Conservation (phyloP, 306 rosid species). For the Prunus padus region DNA sequence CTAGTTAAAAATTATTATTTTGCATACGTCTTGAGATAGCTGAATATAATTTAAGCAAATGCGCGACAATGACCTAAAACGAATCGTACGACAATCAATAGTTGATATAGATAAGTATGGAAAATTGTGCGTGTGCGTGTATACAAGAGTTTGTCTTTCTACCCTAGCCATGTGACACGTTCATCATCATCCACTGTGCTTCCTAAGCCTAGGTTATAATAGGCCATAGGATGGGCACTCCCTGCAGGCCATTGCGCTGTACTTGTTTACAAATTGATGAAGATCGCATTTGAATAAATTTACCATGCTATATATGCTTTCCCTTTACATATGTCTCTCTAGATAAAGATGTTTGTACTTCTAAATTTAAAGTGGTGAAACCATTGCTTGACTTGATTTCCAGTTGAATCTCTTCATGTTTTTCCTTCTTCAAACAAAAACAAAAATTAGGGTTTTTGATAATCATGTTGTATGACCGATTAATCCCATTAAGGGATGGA, state of each 20-base stretch:
- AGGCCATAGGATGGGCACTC: slow-evolving; percentile 15
- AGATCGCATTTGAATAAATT: not conserved
- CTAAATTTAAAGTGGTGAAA: not conserved
- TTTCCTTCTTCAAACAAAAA: not conserved
- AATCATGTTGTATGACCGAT: no score
- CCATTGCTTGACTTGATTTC: not conserved
- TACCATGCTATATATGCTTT: not conserved
- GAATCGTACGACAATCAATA: not conserved
- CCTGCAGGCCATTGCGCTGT: not conserved
- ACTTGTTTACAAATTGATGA: not conserved
- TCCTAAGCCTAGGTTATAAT: not conserved
- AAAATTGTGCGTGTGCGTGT: not conserved
- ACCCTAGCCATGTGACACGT: slow-evolving; percentile 10
- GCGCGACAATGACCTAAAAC: not conserved
- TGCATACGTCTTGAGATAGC: not conserved
- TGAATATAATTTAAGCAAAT: not conserved
- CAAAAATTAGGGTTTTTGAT: slow-evolving; percentile 1
- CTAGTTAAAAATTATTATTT: not conserved
- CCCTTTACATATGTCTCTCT: not conserved
- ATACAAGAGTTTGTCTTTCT: not conserved
- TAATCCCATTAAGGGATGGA: no score
- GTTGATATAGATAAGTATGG: not conserved
- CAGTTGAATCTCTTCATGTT: not conserved
- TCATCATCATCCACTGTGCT: slow-evolving; percentile 14
- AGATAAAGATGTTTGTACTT: not conserved